phyloP scores from a whole-genome alignment of 257 asterid genomes.

The Salvia splendens region DNA sequence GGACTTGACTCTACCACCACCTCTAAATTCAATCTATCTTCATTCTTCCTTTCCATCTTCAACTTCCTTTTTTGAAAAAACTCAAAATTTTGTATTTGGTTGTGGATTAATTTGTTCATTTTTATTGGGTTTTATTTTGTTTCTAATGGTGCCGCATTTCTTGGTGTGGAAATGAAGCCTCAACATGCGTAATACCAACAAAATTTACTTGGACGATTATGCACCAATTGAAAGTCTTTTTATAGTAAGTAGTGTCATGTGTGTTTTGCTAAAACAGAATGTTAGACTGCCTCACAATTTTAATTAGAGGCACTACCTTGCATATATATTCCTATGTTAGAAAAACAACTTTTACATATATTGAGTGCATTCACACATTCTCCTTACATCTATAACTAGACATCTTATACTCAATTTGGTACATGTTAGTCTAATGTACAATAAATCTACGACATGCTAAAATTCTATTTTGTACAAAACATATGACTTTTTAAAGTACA shows the following conservation, averaged over 20 bases:
- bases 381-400: too few species aligned
- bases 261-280: not conserved
- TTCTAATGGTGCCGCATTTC: constrained; percentile 5
- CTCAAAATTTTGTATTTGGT: not conserved
- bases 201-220: not conserved
- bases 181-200: constrained; percentile 13
- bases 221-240: not conserved
- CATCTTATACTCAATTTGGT: too few species aligned
- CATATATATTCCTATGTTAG: too few species aligned
- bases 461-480: too few species aligned
- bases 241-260: not conserved
- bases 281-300: not conserved
- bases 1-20: constrained; percentile 73
- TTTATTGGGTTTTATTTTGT: not conserved
- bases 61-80: too few species aligned
- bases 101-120: not conserved
- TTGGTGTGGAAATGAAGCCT: constrained; percentile 30
- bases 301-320: not conserved
- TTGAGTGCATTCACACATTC: too few species aligned
- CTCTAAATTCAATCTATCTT: constrained; percentile 38
- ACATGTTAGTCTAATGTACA: too few species aligned
- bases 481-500: too few species aligned
- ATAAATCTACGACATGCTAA: too few species aligned
- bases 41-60: constrained; percentile 12
- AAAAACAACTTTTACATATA: too few species aligned